Percentiles rank a stretch among this genome's conserved stretches.
Evolutionary conservation across 148 eudicot genomes (phyloP).

Genomic region (Vaccinium vitisidaea): DNA sequence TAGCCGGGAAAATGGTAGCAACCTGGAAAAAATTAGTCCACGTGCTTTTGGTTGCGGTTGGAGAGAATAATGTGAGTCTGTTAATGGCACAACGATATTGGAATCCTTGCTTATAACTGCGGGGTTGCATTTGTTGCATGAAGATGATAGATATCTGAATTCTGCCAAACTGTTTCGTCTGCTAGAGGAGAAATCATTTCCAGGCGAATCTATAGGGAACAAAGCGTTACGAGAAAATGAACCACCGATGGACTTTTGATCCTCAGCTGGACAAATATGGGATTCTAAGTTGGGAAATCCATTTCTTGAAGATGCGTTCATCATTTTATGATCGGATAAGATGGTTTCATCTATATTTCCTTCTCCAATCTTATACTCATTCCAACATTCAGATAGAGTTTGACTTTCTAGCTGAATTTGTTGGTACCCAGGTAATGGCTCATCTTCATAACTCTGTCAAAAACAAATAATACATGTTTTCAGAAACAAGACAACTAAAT

Average conservation of each 20-base stretch:
- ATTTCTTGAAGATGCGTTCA: conserved; percentile 43
- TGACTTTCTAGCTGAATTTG: conserved; percentile 46
- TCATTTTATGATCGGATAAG: conserved; percentile 32
- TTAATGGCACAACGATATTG: conserved; percentile 50
- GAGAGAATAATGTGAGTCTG: conserved; percentile 67
- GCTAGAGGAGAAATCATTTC: conserved; percentile 45
- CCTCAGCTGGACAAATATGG: conserved; percentile 42
- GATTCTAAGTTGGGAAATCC: conserved; percentile 33
- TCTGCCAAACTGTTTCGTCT: conserved; percentile 75
- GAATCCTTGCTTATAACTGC: conserved; percentile 51
- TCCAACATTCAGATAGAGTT: conserved; percentile 63
- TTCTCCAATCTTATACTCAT: conserved; percentile 33
- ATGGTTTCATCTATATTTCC: conserved; percentile 28
- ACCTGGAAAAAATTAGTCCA: conserved; percentile 56
- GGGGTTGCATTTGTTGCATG: conserved; percentile 69
- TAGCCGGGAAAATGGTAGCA: conserved; percentile 66
- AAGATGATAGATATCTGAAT: conserved; percentile 57
- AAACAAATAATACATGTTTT: background rate
- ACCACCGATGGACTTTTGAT: conserved; percentile 47
- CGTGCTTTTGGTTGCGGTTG: conserved; percentile 40
- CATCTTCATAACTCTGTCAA: conserved; percentile 85
- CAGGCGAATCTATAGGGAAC: conserved; percentile 41
- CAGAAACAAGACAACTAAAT: background rate
- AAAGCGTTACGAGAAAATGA: conserved; percentile 41
- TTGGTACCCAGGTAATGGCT: conserved; percentile 60